A percentile compares a stretch with the other conserved stretches of the same genome.
phyloP scores from a whole-genome alignment of 768 basidiomycete species.

The Pholiota microspora region DNA sequence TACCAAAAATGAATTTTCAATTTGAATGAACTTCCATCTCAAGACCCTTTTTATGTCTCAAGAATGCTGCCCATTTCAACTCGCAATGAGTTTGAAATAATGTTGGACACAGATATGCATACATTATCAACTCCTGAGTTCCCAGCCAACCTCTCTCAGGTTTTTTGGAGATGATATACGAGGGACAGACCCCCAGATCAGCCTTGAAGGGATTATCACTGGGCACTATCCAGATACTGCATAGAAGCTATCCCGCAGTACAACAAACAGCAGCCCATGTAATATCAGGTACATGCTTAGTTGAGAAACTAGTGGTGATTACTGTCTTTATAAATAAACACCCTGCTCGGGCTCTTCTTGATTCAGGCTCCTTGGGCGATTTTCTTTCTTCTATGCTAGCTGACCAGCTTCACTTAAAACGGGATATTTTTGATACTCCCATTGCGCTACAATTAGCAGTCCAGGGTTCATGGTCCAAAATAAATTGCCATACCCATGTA shows the following conservation, averaged over 20 bases:
- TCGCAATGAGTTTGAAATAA: too few relatives aligned
- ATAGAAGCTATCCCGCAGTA: slow-evolving; percentile 15
- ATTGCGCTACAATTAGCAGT: slow-evolving; percentile 16
- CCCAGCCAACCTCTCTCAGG: too few relatives aligned
- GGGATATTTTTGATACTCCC: slow-evolving; percentile 25
- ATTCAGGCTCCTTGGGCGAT: slow-evolving; percentile 38
- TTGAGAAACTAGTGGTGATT: slow-evolving; percentile 33
- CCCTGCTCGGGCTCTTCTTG: slow-evolving; percentile 30
- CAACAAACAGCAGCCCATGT: slow-evolving; percentile 22
- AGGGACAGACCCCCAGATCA: too few relatives aligned
- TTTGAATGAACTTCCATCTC: too few relatives aligned
- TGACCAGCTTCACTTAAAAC: slow-evolving; percentile 32
- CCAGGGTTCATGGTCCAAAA: slow-evolving; percentile 32
- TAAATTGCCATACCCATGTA: slow-evolving; percentile 25
- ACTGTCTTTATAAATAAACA: slow-evolving; percentile 30
- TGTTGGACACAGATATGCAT: too few relatives aligned
- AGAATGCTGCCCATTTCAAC: too few relatives aligned
- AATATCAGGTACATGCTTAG: slow-evolving; percentile 14
- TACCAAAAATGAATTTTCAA: too few relatives aligned
- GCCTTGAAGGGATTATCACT: too few relatives aligned
- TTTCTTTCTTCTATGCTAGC: slow-evolving; percentile 36
- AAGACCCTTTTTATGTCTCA: too few relatives aligned
- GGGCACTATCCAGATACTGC: slow-evolving; percentile 19
- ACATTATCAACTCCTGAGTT: too few relatives aligned
- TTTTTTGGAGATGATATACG: too few relatives aligned